These are phyloP conservation scores for Geotrichum phurueaensis DNA, from an alignment of 1,139 yeast genomes.

Conservation along the genomic window DNA sequence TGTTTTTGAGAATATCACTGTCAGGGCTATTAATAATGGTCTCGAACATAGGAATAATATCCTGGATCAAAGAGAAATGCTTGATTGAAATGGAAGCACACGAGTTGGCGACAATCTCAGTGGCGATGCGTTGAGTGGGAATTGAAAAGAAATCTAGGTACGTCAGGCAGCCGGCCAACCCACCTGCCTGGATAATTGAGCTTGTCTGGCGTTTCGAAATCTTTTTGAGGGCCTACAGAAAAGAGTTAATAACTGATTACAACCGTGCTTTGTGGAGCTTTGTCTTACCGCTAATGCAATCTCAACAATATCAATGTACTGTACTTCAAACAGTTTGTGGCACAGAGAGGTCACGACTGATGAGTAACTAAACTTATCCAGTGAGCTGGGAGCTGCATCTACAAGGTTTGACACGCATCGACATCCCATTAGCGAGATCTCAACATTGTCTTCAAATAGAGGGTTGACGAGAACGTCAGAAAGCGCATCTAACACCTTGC, in stretches of 20 bases:
- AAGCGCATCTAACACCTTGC: slow-evolving; percentile 49
- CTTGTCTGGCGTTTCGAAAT: slow-evolving; percentile 36
- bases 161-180: slow-evolving; percentile 61
- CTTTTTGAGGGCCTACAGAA: slow-evolving; percentile 32
- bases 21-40: slow-evolving; percentile 61
- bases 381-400: slow-evolving; percentile 67
- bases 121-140: slow-evolving; percentile 82
- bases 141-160: slow-evolving; percentile 83
- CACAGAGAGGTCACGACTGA: slow-evolving; percentile 66
- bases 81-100: slow-evolving; percentile 47
- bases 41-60: slow-evolving; percentile 57
- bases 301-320: slow-evolving; percentile 86
- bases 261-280: background rate
- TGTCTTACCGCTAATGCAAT: slow-evolving; percentile 69
- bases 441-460: slow-evolving; percentile 57
- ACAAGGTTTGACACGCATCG: slow-evolving; percentile 77
- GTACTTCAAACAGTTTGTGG: slow-evolving; percentile 63
- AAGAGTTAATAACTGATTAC: slow-evolving; percentile 1
- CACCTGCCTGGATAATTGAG: slow-evolving; percentile 44
- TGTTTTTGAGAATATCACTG: slow-evolving; percentile 57
- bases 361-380: slow-evolving; percentile 57
- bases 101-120: slow-evolving; percentile 71
- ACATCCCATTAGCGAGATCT: slow-evolving; percentile 76
- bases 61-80: slow-evolving; percentile 47
- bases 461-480: slow-evolving; percentile 58